Evolutionary conservation across 768 basidiomycete species (phyloP).

Genomic region (Boletus vermiculosoides): DNA sequence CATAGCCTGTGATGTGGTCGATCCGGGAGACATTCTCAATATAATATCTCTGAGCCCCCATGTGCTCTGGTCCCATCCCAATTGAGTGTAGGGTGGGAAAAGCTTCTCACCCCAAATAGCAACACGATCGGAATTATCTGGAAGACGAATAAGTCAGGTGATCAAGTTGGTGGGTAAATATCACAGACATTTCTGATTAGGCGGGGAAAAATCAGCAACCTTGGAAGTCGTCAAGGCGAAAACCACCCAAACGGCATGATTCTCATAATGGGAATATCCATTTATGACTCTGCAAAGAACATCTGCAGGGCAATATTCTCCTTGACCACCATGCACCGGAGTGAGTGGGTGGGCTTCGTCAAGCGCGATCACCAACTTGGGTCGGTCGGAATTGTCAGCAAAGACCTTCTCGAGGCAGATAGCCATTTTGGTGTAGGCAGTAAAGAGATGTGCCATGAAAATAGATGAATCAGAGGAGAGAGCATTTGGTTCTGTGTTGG

Average conservation of each 20-base stretch:
- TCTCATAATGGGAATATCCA: constrained; percentile 2
- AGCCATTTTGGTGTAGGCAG: not conserved
- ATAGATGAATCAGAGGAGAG: not conserved
- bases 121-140: constrained; percentile 9
- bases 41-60: not conserved
- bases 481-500: not conserved
- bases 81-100: constrained; percentile 9
- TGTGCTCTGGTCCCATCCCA: constrained; percentile 20
- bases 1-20: constrained; percentile 1
- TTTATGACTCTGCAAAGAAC: constrained; percentile 3
- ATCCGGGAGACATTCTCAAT: constrained; percentile 1
- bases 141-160: not conserved
- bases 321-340: not conserved
- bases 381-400: not conserved
- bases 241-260: constrained; percentile 13
- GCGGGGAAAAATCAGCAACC: constrained; percentile 5
- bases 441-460: not conserved
- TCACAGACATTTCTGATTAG: constrained; percentile 1
- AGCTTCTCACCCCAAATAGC: not conserved
- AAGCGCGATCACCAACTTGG: constrained; percentile 16
- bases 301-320: constrained; percentile 3
- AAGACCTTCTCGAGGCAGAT: not conserved
- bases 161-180: too few relatives aligned
- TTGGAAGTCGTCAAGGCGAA: constrained; percentile 18
- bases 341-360: constrained; percentile 14